phyloP scores from a whole-genome alignment of 495 filamentous ascomycete species.

The Penicillium angulare region DNA sequence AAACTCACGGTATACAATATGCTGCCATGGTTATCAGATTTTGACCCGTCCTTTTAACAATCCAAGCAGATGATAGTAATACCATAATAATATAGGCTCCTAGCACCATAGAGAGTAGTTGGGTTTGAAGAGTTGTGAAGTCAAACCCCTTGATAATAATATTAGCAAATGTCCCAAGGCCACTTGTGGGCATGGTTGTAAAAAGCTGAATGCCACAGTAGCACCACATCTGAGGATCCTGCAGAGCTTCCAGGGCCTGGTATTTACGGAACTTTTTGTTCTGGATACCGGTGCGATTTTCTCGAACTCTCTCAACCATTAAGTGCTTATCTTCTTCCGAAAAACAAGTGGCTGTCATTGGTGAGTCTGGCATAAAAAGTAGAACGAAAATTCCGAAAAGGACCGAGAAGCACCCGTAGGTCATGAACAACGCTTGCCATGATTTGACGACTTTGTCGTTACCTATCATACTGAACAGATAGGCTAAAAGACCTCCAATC shows the following conservation, averaged over 20 bases:
- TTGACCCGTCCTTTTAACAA: constrained; percentile 54
- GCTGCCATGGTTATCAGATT: background rate
- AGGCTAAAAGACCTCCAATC: constrained; percentile 47
- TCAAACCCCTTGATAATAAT: constrained; percentile 40
- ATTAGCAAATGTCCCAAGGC: constrained; percentile 56
- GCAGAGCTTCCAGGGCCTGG: constrained; percentile 33
- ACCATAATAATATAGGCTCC: constrained; percentile 60
- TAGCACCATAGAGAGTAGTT: constrained; percentile 53
- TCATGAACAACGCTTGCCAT: constrained; percentile 56
- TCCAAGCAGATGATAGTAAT: constrained; percentile 53
- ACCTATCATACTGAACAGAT: constrained; percentile 28
- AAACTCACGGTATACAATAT: background rate
- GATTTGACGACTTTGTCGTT: constrained; percentile 29
- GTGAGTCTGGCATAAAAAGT: constrained; percentile 40
- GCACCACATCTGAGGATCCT: constrained; percentile 1
- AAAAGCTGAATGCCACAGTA: constrained; percentile 1
- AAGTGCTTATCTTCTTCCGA: constrained; percentile 39
- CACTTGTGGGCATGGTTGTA: constrained; percentile 47
- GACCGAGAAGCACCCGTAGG: constrained; percentile 49
- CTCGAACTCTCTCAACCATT: constrained; percentile 40
- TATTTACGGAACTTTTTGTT: constrained; percentile 44
- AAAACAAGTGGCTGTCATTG: constrained; percentile 41
- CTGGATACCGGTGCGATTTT: constrained; percentile 49
- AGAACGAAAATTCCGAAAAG: constrained; percentile 42
- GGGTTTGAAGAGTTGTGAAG: constrained; percentile 20